Base-by-base conservation (phyloP, 2,329 filamentous ascomycete species). In the Penicillium sp. region DNA sequence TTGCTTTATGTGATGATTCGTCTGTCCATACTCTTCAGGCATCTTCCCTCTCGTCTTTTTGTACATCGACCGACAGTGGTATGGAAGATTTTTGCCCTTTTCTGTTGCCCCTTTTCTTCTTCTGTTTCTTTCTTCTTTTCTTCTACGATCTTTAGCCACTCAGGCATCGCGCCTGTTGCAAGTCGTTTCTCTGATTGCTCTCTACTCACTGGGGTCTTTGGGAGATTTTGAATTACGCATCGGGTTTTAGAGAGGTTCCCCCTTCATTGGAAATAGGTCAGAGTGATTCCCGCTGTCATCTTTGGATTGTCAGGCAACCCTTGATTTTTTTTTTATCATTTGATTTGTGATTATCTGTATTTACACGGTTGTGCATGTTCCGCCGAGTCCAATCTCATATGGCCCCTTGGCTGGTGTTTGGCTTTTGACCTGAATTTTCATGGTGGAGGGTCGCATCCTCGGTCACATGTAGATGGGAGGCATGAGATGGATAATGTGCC, bases 231-330 rank as follows among this genome's bases (percentile, higher is more conserved):
- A 36, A 34, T 5, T 57, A 45, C 51, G 59, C 58, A 52, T 61
- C 59, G 59, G 55, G 53, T 53, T 49, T 54, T 64, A 63, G 58
- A 66, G 56, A 49, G 56, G 58, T 51, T 57, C 11, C 4, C 55
- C 60, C 62, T 63, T 66, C 65, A 62, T 59, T 67, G 65, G 65
- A 66, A 66, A 63, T 50, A 54, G 50, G 57, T 54, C 45, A 47
- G 26, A 45, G 18, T 27, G 7, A 13, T 37, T 29, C 18, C n/a
- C 18, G n/a, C 12, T 32, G 5, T 35, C 24, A 48, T 39, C 46
- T 26, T 32, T 34, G 28, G 13, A 7, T 18, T 43, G 11, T 42
- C 11, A 12, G 29, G 29, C 29, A 32, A 32, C 7, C 11, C 11
- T 32, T 32, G 29, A 32, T 32, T 7, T 32, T 11, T 32, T 11